Base-by-base conservation (phyloP, 2,329 filamentous ascomycete species). In the Trichoderma simmonsii region DNA sequence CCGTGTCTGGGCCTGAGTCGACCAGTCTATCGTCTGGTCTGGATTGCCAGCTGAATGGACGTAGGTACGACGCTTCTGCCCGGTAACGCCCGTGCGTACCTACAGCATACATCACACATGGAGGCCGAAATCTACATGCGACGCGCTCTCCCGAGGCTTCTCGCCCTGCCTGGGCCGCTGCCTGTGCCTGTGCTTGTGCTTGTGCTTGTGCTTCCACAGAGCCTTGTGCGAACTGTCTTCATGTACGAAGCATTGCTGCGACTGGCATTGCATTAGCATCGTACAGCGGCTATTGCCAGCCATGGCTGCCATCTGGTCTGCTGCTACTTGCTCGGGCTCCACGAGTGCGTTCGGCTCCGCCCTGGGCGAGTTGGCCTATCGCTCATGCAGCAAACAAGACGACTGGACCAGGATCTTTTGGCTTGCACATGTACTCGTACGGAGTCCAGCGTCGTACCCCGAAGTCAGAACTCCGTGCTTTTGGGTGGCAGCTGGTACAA, bases 321-420 rank as follows among this genome's bases (percentile, higher is more conserved):
- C 39, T 43, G 15, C 36, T 61, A 24, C 60, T n/a, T n/a, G 32
- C 36, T 68, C 65, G 65, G 65, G 26, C 26, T 48, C 65, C 34
- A 60, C 48, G 6, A 48, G n/a, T 43, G 66, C 39, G 18, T 43
- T 69, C 57, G 57, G 57, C 56, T 62, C 56, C 66, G 66, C 66
- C 66, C 54, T 21, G 32, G 30, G 28, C 24, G 32, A 43, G 51
- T 39, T 62, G 66, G 56, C 66, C 57, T 69, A 61, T 69, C 66
- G 57, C 66, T 54, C 57, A 61, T 61, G 65, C 39, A 51, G 21
- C 66, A 54, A 51, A 51, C 56, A 61, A 26, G 21, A n/a, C 51
- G 66, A 61, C 34, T 15, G 34, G 34, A 36, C 66, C 21, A 28
- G 66, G 66, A 28, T 69, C 28, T 36, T 68, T 43, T 43, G 65